Evolutionary conservation across 2,329 filamentous ascomycete species (phyloP).

Genomic region (Hypoxylon sp.): DNA sequence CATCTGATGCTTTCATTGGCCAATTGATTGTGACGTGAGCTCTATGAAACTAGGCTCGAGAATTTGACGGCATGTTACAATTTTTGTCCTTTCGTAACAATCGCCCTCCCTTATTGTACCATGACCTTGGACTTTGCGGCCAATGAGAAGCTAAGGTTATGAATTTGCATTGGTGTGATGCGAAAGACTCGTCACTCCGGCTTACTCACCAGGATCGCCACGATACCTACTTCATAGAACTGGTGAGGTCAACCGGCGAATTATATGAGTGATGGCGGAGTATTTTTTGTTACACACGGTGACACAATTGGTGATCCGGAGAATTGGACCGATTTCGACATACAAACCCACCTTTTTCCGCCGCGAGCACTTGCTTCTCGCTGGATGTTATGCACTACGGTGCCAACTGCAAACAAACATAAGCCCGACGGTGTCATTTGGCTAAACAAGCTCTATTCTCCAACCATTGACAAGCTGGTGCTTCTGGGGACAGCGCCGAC

Average conservation of each 20-base stretch:
- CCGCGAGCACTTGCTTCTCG: conserved; percentile 14
- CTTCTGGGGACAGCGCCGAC: conserved; percentile 16
- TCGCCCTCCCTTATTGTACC: conserved; percentile 15
- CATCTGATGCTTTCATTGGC: conserved; percentile 28
- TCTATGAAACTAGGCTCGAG: conserved; percentile 31
- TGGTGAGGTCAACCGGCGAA: conserved; percentile 17
- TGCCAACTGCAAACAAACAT: conserved; percentile 12
- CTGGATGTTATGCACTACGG: conserved; percentile 12
- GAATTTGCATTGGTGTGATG: conserved; percentile 6
- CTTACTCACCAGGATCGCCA: conserved; percentile 7
- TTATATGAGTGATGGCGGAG: conserved; percentile 25
- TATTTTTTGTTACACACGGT: conserved; percentile 25
- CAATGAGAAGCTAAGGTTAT: conserved; percentile 18
- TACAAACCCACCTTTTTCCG: conserved; percentile 7
- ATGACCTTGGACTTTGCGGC: conserved; percentile 1
- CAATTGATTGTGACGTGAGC: conserved; percentile 22
- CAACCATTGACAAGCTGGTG: conserved; percentile 4
- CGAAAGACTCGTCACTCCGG: conserved; percentile 29
- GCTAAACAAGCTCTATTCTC: conserved; percentile 6
- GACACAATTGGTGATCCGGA: conserved; percentile 35
- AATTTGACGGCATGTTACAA: conserved; percentile 24
- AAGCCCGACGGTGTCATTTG: conserved; percentile 20
- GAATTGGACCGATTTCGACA: conserved; percentile 31
- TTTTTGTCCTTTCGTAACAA: conserved; percentile 18
- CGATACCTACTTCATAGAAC: not conserved